Evolutionary conservation across 2,329 filamentous ascomycete genomes (phyloP).

Genomic region (Sclerotinia sclerotiorum): DNA sequence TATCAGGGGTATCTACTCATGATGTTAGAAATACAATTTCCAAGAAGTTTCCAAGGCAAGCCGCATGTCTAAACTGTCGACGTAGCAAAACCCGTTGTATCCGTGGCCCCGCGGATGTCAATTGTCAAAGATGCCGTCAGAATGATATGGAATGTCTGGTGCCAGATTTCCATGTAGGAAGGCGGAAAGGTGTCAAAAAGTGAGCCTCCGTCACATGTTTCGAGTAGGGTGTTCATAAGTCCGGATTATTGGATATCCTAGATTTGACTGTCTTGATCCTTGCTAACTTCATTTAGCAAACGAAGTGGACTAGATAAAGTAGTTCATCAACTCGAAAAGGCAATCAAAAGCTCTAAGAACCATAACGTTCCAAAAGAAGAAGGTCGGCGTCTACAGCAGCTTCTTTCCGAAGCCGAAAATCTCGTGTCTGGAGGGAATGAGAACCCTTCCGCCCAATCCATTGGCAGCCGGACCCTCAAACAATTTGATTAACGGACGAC

Average conservation of each 20-base stretch:
- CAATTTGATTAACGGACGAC: background rate
- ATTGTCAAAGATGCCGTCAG: constrained; percentile 62
- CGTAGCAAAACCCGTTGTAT: constrained; percentile 69
- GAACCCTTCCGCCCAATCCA: constrained; percentile 28
- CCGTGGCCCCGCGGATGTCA: constrained; percentile 50
- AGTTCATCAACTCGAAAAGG: constrained; percentile 71
- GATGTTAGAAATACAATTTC: background rate
- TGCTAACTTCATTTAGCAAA: constrained; percentile 52
- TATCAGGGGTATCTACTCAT: background rate
- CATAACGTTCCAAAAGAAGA: constrained; percentile 44
- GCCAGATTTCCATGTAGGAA: constrained; percentile 69
- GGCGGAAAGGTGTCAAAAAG: constrained; percentile 78
- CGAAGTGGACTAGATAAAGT: constrained; percentile 73
- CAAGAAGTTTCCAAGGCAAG: constrained; percentile 39
- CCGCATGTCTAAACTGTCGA: constrained; percentile 64
- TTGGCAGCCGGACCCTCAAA: background rate
- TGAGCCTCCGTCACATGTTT: constrained; percentile 42
- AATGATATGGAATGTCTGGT: constrained; percentile 62
- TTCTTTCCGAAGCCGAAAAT: constrained; percentile 51
- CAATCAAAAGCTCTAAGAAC: constrained; percentile 54
- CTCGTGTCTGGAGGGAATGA: constrained; percentile 38
- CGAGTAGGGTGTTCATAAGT: background rate
- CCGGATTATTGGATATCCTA: background rate
- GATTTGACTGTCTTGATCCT: background rate
- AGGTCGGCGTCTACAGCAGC: constrained; percentile 50